Evolutionary conservation across 768 basidiomycete species (phyloP).

Genomic region (Phlebiopsis flavidoalba): DNA sequence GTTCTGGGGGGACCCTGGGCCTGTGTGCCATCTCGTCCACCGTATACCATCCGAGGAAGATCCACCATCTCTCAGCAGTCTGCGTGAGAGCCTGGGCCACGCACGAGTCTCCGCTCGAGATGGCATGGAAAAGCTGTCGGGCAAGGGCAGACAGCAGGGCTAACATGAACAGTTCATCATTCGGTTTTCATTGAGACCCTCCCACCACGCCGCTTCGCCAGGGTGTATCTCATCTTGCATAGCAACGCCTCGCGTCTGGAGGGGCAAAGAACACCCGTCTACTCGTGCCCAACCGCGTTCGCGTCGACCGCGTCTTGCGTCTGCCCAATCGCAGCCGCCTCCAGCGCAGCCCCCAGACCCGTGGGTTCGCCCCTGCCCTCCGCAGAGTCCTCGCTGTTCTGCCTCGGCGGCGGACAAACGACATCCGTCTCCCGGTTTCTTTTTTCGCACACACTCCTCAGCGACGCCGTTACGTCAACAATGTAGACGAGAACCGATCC

Average conservation of each 20-base stretch:
- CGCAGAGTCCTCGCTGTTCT: constrained; percentile 17
- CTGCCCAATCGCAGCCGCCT: constrained; percentile 23
- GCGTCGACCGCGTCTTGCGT: constrained; percentile 26
- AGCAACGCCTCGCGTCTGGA: neutral
- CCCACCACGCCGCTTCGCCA: neutral
- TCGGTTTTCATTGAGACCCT: neutral
- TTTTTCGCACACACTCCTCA: constrained; percentile 42
- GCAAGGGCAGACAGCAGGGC: neutral
- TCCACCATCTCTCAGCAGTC: neutral
- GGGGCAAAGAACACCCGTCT: neutral
- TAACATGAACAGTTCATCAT: neutral
- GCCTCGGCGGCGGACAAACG: constrained; percentile 23
- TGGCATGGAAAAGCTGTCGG: neutral
- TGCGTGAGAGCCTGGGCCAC: neutral
- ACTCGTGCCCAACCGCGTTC: constrained; percentile 29
- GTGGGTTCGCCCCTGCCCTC: constrained; percentile 25
- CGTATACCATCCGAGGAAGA: neutral
- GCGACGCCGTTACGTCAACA: constrained; percentile 57
- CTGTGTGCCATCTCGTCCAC: neutral
- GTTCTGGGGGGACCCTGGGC: neutral
- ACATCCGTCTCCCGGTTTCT: constrained; percentile 16
- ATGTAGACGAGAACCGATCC: constrained; percentile 64
- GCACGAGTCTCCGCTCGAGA: neutral
- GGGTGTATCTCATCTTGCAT: neutral
- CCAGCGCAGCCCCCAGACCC: constrained; percentile 27